phyloP scores from a whole-genome alignment of 192 early-diverging fungal species.

The Podila epicladia region DNA sequence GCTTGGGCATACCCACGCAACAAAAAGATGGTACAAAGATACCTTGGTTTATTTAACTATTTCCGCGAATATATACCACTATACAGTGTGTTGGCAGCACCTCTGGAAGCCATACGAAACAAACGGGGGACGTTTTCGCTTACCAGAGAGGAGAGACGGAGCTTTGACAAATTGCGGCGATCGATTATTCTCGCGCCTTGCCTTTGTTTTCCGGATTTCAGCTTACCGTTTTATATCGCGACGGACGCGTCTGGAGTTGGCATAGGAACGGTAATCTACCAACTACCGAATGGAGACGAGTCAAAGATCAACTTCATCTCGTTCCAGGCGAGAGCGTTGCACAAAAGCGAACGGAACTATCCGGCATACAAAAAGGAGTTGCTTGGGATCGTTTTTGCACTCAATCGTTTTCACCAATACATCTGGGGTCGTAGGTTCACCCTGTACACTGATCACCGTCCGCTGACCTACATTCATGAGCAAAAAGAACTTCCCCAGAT shows the following conservation, averaged over 20 bases:
- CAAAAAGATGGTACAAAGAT: constrained; percentile 14
- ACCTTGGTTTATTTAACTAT: constrained; percentile 30
- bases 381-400: constrained; percentile 26
- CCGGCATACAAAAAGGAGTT: constrained; percentile 47
- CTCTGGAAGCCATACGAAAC: constrained; percentile 33
- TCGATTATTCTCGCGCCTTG: constrained; percentile 6
- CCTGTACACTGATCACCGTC: constrained; percentile 49
- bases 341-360: constrained; percentile 27
- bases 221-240: constrained; percentile 27
- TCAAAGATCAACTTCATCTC: constrained; percentile 21
- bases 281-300: constrained; percentile 9
- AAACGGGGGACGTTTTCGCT: not conserved
- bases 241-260: constrained; percentile 57
- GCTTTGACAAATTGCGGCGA: constrained; percentile 7
- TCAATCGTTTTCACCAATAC: constrained; percentile 49
- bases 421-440: constrained; percentile 46
- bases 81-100: constrained; percentile 12
- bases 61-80: constrained; percentile 26
- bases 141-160: not conserved
- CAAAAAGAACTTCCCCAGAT: constrained; percentile 25
- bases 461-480: constrained; percentile 38
- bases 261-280: constrained; percentile 42
- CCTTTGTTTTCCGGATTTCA: constrained; percentile 26
- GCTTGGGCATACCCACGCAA: constrained; percentile 24
- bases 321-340: constrained; percentile 31